Percentiles rank a stretch among this genome's conserved stretches.
Conservation (phyloP, 345 rosid genomes). For the Gossypium raimondii region DNA sequence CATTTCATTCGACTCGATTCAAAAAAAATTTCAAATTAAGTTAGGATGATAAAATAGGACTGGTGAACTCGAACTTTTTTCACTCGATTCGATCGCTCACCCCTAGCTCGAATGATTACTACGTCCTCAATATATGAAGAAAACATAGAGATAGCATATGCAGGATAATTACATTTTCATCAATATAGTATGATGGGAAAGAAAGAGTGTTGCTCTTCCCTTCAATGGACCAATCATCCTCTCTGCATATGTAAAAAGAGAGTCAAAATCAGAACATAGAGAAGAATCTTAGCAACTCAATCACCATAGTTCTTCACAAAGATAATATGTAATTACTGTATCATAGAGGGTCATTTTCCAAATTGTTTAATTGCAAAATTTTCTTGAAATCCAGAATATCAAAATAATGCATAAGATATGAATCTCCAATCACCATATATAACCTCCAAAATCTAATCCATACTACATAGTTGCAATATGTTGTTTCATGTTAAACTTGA, state of each 20-base stretch:
- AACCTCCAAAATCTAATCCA: conserved; percentile 5
- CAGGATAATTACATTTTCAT: conserved; percentile 78
- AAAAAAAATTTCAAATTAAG: too few species aligned
- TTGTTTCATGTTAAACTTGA: not conserved
- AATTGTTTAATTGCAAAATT: not conserved
- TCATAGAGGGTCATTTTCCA: not conserved
- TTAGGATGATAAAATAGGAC: too few species aligned
- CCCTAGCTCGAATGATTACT: not conserved
- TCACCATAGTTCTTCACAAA: conserved; percentile 6
- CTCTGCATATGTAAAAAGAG: conserved; percentile 55
- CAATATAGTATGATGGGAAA: conserved; percentile 89
- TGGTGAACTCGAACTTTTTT: too few species aligned
- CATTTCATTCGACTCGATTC: too few species aligned
- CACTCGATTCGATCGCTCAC: too few species aligned
- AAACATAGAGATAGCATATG: conserved; percentile 22
- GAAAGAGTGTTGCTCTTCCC: conserved; percentile 65
- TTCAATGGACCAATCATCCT: conserved; percentile 76
- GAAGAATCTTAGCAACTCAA: conserved; percentile 6
- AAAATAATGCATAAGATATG: not conserved
- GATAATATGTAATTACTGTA: not conserved
- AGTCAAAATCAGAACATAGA: not conserved
- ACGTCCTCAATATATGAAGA: not conserved
- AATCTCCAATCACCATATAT: not conserved
- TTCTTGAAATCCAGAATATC: not conserved
- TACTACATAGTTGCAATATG: not conserved